These are phyloP conservation scores for Cercis canadensis DNA, from an alignment of 306 rosid genomes.

Conservation along the genomic window DNA sequence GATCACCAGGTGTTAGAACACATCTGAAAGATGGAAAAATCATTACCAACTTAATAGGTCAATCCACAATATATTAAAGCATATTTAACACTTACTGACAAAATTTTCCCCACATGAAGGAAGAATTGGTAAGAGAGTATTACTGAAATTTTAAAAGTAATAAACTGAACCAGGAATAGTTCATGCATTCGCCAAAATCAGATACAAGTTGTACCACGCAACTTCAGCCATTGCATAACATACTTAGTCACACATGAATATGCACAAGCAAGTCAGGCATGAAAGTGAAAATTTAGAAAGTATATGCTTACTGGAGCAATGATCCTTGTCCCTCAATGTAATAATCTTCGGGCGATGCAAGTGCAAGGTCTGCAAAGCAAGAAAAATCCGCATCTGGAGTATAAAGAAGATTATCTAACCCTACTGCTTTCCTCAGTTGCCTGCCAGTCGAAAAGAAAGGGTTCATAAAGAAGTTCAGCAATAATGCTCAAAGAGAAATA, in stretches of 20 bases:
- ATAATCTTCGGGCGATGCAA: constrained; percentile 91
- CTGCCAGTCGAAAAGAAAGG: constrained; percentile 55
- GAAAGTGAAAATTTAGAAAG: not conserved
- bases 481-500: constrained; percentile 13
- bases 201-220: constrained; percentile 22
- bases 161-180: not conserved
- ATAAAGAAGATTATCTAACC: constrained; percentile 94
- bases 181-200: not conserved
- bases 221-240: constrained; percentile 22
- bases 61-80: constrained; percentile 17
- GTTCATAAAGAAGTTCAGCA: constrained; percentile 41
- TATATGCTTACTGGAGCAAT: constrained; percentile 81
- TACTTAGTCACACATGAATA: constrained; percentile 6
- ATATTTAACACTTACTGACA: not conserved
- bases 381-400: constrained; percentile 99
- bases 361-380: constrained; percentile 97
- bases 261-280: not conserved
- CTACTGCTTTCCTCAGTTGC: constrained; percentile 77
- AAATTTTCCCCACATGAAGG: not conserved
- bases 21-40: constrained; percentile 62
- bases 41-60: constrained; percentile 33
- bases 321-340: constrained; percentile 97
- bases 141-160: not conserved
- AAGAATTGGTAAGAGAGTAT: not conserved
- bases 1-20: constrained; percentile 98